Percentiles rank a stretch among this genome's conserved stretches.
These are phyloP conservation scores for Nematodospora valgi DNA, from an alignment of 805 yeast genomes.

Conservation along the genomic window DNA sequence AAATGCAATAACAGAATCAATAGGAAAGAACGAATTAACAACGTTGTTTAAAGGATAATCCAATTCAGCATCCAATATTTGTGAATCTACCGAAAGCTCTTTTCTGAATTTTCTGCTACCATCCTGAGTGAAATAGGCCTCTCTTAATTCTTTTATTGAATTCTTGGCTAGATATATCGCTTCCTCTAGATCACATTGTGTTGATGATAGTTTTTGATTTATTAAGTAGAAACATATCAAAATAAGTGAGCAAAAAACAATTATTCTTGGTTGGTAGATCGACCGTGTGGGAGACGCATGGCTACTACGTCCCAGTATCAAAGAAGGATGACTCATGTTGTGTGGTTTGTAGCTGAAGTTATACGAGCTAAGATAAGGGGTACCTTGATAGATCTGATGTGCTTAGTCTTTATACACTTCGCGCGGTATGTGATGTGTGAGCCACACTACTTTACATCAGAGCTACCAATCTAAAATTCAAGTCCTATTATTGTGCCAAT, in stretches of 20 bases:
- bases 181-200: slow-evolving; percentile 19
- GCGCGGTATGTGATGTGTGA: no score
- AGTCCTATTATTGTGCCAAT: background rate
- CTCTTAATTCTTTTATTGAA: slow-evolving; percentile 20
- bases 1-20: slow-evolving; percentile 32
- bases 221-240: slow-evolving; percentile 9
- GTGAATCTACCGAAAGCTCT: background rate
- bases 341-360: no score
- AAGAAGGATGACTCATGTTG: no score
- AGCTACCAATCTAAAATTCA: no score
- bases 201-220: background rate
- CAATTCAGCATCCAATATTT: slow-evolving; percentile 11
- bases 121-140: slow-evolving; percentile 12
- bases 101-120: background rate
- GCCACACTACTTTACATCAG: no score
- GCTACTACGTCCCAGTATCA: no score
- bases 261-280: slow-evolving; percentile 10
- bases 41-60: slow-evolving; percentile 33
- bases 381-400: no score
- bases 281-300: slow-evolving; percentile 8
- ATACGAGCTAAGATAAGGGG: no score
- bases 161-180: slow-evolving; percentile 24
- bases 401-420: no score
- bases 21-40: slow-evolving; percentile 40
- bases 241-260: slow-evolving; percentile 10